These are phyloP conservation scores for Brassica hybrid DNA, from an alignment of 441 rosid species.

Conservation along the genomic window DNA sequence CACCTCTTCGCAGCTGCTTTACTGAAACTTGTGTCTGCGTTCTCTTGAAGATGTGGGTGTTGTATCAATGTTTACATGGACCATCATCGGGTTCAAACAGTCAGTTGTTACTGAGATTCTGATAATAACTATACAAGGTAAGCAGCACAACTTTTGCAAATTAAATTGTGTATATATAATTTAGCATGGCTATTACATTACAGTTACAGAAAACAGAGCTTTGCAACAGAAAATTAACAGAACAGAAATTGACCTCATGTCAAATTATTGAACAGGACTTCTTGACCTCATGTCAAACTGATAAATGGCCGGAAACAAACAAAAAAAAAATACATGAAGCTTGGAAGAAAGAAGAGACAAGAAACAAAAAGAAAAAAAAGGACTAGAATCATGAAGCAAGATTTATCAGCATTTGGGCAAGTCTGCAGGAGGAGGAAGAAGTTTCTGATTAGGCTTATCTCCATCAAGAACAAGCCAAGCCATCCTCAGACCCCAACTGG, in stretches of 20 bases:
- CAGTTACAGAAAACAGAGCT: constrained; percentile 29
- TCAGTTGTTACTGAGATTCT: too few relatives aligned
- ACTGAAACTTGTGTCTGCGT: constrained; percentile 18
- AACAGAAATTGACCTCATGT: constrained; percentile 35
- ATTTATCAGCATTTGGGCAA: constrained; percentile 60
- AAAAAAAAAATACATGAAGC: constrained; percentile 18
- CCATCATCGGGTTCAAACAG: too few relatives aligned
- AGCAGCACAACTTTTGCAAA: too few relatives aligned
- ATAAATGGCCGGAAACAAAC: constrained; percentile 29
- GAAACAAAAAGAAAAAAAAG: background rate
- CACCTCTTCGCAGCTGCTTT: background rate
- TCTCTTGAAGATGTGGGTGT: constrained; percentile 5
- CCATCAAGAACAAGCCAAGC: constrained; percentile 78
- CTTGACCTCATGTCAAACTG: constrained; percentile 39
- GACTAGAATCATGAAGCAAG: constrained; percentile 22
- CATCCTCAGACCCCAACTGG: constrained; percentile 74
- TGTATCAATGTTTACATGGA: background rate
- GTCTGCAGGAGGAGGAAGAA: constrained; percentile 72
- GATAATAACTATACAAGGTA: too few relatives aligned
- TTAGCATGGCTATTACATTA: constrained; percentile 18
- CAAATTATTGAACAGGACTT: background rate
- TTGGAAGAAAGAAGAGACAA: constrained; percentile 25
- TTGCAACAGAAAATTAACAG: constrained; percentile 31
- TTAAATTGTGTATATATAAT: background rate
- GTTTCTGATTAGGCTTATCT: constrained; percentile 58